Percentiles rank a stretch among this genome's conserved stretches.
Evolutionary conservation across 2,329 filamentous ascomycete genomes (phyloP).

Genomic region (Claviceps pazoutovae): DNA sequence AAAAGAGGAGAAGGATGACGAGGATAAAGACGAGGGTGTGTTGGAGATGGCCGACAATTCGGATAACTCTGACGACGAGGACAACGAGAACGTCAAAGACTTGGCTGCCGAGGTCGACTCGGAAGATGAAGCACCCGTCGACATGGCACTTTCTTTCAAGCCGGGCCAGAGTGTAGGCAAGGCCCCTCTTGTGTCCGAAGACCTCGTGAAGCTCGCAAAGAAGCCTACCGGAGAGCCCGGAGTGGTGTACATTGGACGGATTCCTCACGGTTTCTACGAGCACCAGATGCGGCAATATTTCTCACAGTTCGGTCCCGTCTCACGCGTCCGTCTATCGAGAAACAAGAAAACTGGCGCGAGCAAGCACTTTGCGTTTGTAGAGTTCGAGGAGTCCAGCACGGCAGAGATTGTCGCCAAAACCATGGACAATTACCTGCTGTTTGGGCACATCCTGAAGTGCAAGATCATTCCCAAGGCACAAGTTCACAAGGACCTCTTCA

Average conservation of each 20-base stretch:
- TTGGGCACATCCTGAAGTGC: constrained; percentile 86
- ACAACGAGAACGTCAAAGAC: constrained; percentile 27
- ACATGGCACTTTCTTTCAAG: constrained; percentile 25
- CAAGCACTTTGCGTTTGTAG: constrained; percentile 91
- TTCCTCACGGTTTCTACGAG: constrained; percentile 93
- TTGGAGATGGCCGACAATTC: constrained; percentile 17
- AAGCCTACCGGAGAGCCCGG: constrained; percentile 45
- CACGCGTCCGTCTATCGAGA: constrained; percentile 65
- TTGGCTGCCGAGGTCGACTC: constrained; percentile 31
- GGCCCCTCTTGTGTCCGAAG: constrained; percentile 33
- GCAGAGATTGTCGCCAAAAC: constrained; percentile 86
- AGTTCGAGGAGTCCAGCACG: constrained; percentile 65
- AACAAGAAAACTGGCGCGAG: constrained; percentile 84
- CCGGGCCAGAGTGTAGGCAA: constrained; percentile 37
- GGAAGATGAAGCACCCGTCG: constrained; percentile 27
- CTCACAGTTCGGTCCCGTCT: constrained; percentile 77
- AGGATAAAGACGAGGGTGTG: constrained; percentile 18
- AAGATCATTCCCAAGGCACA: constrained; percentile 63
- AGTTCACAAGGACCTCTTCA: constrained; percentile 71
- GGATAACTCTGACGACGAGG: constrained; percentile 25
- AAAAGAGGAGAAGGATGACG: constrained; percentile 10
- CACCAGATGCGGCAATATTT: constrained; percentile 91
- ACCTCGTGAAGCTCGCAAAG: constrained; percentile 29
- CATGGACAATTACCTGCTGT: constrained; percentile 96
- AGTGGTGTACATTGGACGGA: constrained; percentile 78